Evolutionary conservation across 768 basidiomycete species (phyloP).

Genomic region (Tylopilus intermedius): DNA sequence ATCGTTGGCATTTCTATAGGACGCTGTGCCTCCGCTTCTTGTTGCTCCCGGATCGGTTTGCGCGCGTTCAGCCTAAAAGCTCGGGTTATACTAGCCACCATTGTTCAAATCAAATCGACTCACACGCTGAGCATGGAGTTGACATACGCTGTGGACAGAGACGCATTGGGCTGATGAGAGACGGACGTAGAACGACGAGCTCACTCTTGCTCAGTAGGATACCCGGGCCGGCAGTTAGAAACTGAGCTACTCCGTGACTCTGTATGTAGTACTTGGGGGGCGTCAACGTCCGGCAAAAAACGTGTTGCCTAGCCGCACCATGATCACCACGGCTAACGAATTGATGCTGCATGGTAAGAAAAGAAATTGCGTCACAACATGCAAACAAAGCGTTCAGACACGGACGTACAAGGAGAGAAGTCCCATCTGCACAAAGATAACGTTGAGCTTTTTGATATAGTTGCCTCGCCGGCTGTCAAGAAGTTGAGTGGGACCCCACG

Average conservation of each 20-base stretch:
- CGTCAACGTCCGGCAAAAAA: not conserved
- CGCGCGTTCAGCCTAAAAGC: slow-evolving; percentile 14
- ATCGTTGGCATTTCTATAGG: slow-evolving; percentile 19
- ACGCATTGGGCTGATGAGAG: not conserved
- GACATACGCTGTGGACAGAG: slow-evolving; percentile 10
- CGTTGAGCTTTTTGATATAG: slow-evolving; percentile 8
- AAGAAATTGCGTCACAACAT: not conserved
- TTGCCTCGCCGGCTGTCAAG: not conserved
- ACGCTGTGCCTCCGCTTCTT: not conserved
- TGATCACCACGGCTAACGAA: slow-evolving; percentile 4
- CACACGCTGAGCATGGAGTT: slow-evolving; percentile 27
- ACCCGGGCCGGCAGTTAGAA: slow-evolving; percentile 10
- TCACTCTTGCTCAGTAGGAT: slow-evolving; percentile 17
- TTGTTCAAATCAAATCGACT: not conserved
- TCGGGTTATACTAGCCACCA: not conserved
- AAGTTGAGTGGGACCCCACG: not conserved
- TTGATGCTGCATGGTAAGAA: slow-evolving; percentile 4
- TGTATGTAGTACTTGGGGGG: slow-evolving; percentile 17
- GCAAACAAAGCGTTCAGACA: not conserved
- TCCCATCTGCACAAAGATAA: not conserved
- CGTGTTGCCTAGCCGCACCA: slow-evolving; percentile 5
- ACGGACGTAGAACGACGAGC: not conserved
- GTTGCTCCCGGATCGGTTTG: slow-evolving; percentile 16
- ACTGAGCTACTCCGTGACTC: not conserved
- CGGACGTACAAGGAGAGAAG: not conserved